Evolutionary conservation across 441 rosid species (phyloP), one percentile per base, ranked within the genome.

Genomic region (Gossypium trilobum): DNA sequence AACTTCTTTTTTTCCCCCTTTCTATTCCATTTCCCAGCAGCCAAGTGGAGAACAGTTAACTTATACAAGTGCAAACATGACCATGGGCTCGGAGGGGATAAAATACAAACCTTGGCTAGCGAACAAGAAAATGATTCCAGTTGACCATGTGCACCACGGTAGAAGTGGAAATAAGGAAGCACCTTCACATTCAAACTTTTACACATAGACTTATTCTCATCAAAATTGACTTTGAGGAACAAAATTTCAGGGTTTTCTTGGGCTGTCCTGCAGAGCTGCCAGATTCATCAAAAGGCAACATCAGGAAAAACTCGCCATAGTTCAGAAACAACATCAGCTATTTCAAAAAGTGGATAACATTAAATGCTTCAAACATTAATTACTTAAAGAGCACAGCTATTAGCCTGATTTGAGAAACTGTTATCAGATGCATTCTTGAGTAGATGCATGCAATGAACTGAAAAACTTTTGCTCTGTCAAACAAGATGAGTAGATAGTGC

Each of bases 91-190:
- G 22, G 55, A 70, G 36, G 68, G 54, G n/a, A 46, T 70, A 51
- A 58, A 66, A 20, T 42, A 42, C 91, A 73, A 58, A 93, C 98
- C 95, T 93, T 93, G 52, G 90, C 96, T 59, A 93, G 96, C 57
- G 98, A 93, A 75, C 98, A 93, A 0, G 98, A 93, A 82, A 91
- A 93, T 27, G 98, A 89, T 70, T 93, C 98, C 16, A 93, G 81
- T 77, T 86, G 97, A 68, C 97, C 97, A 57, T 90, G 82, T 20
- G 93, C 87, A 25, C 98, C 98, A 5, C 96, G 90, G 75, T 91
- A 93, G 68, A 93, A 93, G 84, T 91, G 98, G 76, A 93, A 93
- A 78, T 79, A 88, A 69, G 98, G 98, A 80, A 93, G 96, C 71
- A 93, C 98, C 71, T 84, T 90, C 23, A 93, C 98, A 62, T 88